Conservation (phyloP, 108 stramenopile genomes). For the Nitzschia inconspicua region DNA sequence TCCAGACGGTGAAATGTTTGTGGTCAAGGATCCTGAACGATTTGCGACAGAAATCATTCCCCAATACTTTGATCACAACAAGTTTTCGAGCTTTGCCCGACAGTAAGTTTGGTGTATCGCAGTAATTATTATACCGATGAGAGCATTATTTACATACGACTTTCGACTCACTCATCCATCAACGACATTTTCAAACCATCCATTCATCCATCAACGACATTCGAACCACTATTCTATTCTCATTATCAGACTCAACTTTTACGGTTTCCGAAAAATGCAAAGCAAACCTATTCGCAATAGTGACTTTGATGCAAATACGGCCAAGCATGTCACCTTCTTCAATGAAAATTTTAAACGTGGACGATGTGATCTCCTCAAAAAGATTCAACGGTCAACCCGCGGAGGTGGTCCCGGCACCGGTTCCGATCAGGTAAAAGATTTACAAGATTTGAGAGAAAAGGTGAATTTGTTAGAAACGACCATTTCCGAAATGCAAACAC, state of each 20-base stretch:
- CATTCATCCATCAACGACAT: conserved; percentile 26
- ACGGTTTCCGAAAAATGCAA: conserved; percentile 85
- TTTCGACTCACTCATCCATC: conserved; percentile 1
- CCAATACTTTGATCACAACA: conserved; percentile 81
- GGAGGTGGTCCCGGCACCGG: conserved; percentile 47
- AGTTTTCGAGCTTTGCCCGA: conserved; percentile 13
- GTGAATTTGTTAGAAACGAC: conserved; percentile 53
- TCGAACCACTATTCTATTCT: conserved; percentile 17
- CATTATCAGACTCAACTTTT: conserved; percentile 55
- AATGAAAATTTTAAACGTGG: conserved; percentile 87
- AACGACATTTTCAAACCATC: too few relatives aligned
- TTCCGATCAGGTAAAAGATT: conserved; percentile 50
- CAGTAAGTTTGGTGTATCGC: too few relatives aligned
- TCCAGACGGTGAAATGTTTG: conserved; percentile 78
- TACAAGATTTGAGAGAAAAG: conserved; percentile 57
- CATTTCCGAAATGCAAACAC: conserved; percentile 30
- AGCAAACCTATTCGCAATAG: conserved; percentile 83
- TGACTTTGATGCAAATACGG: conserved; percentile 72
- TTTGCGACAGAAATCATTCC: conserved; percentile 70
- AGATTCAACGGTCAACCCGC: conserved; percentile 82
- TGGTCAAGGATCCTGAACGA: conserved; percentile 78
- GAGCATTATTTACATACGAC: conserved; percentile 19
- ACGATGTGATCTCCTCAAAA: conserved; percentile 65
- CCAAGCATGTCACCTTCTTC: conserved; percentile 85
- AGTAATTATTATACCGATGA: neutral